Evolutionary conservation across 345 rosid genomes (phyloP), one percentile per base, ranked within the genome.

Genomic region (Trapa bicornis): DNA sequence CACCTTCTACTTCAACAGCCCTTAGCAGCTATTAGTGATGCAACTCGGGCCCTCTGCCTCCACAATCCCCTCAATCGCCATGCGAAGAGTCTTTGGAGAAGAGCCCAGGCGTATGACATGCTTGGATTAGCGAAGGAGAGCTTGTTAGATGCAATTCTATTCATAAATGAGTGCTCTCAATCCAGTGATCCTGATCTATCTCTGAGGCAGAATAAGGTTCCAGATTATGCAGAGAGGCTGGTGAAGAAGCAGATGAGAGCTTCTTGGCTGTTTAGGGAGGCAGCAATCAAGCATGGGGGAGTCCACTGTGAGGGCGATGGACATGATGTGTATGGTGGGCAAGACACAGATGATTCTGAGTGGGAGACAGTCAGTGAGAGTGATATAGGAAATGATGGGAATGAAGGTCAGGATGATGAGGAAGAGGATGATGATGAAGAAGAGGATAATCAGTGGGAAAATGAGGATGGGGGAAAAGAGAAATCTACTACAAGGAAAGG

Each of bases 281-380:
- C 99, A 14, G 91, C 96, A 11, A 78, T 82, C 67, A 94, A 94
- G 73, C 97, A 86, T 68, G 99, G 99, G 32, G 96, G 96, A 10
- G 86, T 87, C 42, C 90, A 79, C 48, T 77, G 92, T 67, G 90
- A 84, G 75, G 92, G 89, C 5, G 89, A 85, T 64, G 84, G 74
- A 58, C 79, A 84, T 39, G 89, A 84, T 72, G 68, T 81, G 66
- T 86, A 84, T 69, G 96, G 96, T 73, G 96, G 95, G 14, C 96
- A 80, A 56, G 96, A 86, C 37, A 81, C 76, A 7, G 97, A 91
- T 73, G 96, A 81, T 77, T 94, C 99, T 1, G 99, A 91, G 54
- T 94, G 99, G 99, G 97, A 94, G 74, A 94, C 97, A 32, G 99
- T 90, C 0, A 94, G 97, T 42, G 99, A 87, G 79, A 94, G 97